Evolutionary conservation across 441 rosid genomes (phyloP), one percentile per base, ranked within the genome.

Genomic region (Erodium texanum): DNA sequence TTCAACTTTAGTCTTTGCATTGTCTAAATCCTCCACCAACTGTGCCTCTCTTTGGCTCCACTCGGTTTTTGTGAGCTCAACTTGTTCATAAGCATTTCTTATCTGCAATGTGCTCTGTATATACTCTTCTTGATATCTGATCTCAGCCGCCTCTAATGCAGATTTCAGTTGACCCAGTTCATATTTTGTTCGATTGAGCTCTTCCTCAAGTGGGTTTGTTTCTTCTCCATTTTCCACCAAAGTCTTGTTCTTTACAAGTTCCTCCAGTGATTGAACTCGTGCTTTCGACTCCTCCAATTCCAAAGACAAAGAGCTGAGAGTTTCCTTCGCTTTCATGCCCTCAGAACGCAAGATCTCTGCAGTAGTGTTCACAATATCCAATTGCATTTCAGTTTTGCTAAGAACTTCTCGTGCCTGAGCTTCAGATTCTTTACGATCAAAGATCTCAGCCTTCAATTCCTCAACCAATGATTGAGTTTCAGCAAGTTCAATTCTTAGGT

Each of bases 91-190:
- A 73, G 93, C 94, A 66, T 82, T 82, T 80, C 95, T 76, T 36
- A 92, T 89, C 81, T 90, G 98, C 81, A 92, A 71, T 6, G 92
- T 86, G 86, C 93, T 87, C 34, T 75, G 93, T 38, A 92, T 86
- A 70, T 90, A 87, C 77, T 90, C 96, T 75, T 89, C 96, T 50
- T 92, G 93, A 75, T 87, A 89, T 77, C 92, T 80, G 18, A 78
- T 73, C 81, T 94, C 99, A 27, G 90, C 82, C 14, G 84, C 87
- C 78, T 86, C 94, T 16, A 92, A 71, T 29, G 86, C 91, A 34
- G 88, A 82, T 79, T 72, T 61, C 62, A 5, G 32, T 43, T 72
- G 69, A 38, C 36, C 73, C 27, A 66, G 24, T 18, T 63, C 3
- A 43, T 7, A 0, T 22, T 69, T 69, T 76, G 65, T 76, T 68